Evolutionary conservation across 345 rosid genomes (phyloP).

Genomic region (Excoecaria cochinchinensis): DNA sequence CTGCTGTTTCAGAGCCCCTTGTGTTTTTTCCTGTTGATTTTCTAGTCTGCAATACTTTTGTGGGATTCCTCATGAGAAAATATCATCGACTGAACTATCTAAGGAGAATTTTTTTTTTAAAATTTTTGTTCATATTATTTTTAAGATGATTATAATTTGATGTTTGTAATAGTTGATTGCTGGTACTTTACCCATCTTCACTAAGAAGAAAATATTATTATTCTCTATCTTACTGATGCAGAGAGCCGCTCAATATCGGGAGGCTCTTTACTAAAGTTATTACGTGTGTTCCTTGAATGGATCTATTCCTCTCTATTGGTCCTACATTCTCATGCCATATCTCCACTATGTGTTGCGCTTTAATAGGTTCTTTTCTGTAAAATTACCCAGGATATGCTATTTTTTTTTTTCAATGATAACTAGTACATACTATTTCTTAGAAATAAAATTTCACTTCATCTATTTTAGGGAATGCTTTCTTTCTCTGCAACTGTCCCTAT

Average conservation of each 20-base stretch:
- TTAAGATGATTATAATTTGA: not conserved
- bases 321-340: not conserved
- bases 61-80: not conserved
- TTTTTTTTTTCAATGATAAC: not conserved
- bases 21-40: not conserved
- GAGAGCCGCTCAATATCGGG: not conserved
- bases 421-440: not conserved
- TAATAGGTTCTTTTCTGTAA: not conserved
- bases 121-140: not conserved
- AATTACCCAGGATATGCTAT: not conserved
- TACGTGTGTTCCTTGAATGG: too few species aligned
- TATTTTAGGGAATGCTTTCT: not conserved
- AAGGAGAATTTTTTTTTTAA: not conserved
- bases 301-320: not conserved
- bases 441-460: not conserved
- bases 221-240: not conserved
- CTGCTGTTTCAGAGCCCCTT: not conserved
- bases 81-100: not conserved
- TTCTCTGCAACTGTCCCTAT: not conserved
- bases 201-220: not conserved
- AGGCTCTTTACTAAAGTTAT: not conserved
- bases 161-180: not conserved
- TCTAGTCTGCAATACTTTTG: not conserved
- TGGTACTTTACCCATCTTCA: not conserved
- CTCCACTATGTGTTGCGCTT: not conserved